These are phyloP conservation scores for Ambrosia hybrid DNA, from an alignment of 140 eudicot genomes.

Conservation along the genomic window DNA sequence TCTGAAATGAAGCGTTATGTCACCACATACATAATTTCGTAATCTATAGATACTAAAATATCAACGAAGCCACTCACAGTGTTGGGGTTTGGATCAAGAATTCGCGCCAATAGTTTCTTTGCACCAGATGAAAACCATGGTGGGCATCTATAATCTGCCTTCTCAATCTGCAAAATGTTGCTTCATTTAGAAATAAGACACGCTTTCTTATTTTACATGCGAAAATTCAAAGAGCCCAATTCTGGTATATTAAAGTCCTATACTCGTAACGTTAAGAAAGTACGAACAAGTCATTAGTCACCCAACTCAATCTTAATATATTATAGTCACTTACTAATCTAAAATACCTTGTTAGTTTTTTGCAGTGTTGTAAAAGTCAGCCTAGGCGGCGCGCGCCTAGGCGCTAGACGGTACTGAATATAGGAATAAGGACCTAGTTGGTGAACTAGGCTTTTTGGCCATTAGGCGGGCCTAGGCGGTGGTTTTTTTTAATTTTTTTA, in stretches of 20 bases:
- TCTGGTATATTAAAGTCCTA: background rate
- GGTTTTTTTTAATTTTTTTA: no score
- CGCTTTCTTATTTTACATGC: background rate
- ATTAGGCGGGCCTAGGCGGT: no score
- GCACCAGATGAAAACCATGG: constrained; percentile 75
- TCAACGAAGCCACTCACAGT: constrained; percentile 53
- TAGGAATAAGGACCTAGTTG: no score
- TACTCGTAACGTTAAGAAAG: background rate
- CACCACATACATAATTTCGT: constrained; percentile 11
- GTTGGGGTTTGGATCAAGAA: constrained; percentile 77
- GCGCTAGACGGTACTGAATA: no score
- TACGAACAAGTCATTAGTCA: background rate
- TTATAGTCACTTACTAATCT: background rate
- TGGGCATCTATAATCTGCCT: constrained; percentile 70
- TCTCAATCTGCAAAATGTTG: constrained; percentile 50
- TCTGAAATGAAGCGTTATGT: constrained; percentile 41
- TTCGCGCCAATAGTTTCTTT: constrained; percentile 55
- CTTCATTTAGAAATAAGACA: background rate
- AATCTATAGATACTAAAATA: background rate
- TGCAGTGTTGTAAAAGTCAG: no score
- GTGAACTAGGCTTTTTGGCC: no score
- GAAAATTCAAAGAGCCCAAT: background rate
- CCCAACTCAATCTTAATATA: background rate
- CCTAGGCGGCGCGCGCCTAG: no score
- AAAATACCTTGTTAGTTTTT: background rate